Evolutionary conservation across 1,139 yeast species (phyloP), one percentile per base, ranked within the genome.

Genomic region (Meyerozyma guilliermondii): DNA sequence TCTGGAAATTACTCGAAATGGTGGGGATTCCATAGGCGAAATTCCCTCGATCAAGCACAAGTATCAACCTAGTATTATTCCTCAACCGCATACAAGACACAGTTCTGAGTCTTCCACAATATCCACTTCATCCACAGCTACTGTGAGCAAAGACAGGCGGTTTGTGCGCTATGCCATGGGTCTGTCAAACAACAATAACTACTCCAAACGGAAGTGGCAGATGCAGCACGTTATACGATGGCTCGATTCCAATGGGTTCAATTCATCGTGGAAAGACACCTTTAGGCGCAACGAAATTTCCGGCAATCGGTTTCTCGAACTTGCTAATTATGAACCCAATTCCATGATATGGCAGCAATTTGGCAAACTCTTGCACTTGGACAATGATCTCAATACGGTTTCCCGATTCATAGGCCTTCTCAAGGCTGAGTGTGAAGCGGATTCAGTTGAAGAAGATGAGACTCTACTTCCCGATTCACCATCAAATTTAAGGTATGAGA

Each of bases 181-280:
- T 39, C 33, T 29, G 33, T 65, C 71, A 28, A 26, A 7, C 16
- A 36, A 9, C 39, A 53, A 51, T 11, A 54, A 50, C 37, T 44
- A 59, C 3, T 53, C 64, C 13, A 55, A 55, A 13, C 58, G 54
- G 39, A 46, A 43, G n/a, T 88, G 97, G 97, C 78, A 84, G 5
- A 68, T 78, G 51, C 78, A 74, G 13, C 71, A 85, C 43, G 94
- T 88, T 0, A 46, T 74, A 1, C 59, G 65, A 38, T 89, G 96
- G 95, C 68, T 89, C 24, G 83, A 77, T 13, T 53, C 60, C 17
- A 75, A 88, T 56, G 74, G 76, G 28, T 89, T 89, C 60, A 85
- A 86, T 48, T 75, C 73, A 5, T 72, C 83, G 10, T 89, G 96
- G 96, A 68, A 75, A 26, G 78, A 71, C 9, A 74, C 83, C 9